These are phyloP conservation scores for Backusella westeae DNA, from an alignment of 192 early-diverging fungal species.

Conservation along the genomic window DNA sequence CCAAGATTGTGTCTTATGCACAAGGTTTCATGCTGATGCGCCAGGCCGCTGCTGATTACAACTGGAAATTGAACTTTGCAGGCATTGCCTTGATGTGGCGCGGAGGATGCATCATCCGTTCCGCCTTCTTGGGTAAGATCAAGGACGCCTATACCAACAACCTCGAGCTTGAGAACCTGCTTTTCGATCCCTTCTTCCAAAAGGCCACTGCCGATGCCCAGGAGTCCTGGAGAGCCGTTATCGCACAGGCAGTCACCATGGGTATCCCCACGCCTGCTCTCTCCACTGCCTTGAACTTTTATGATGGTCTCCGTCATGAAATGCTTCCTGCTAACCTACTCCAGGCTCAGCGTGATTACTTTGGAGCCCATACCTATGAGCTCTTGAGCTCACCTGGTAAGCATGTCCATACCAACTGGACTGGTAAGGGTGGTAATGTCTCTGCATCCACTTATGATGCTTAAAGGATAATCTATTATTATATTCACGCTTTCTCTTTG, in stretches of 20 bases:
- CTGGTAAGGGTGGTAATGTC: constrained; percentile 82
- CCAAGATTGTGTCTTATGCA: constrained; percentile 98
- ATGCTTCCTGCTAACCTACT: constrained; percentile 93
- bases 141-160: constrained; percentile 90
- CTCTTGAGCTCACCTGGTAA: constrained; percentile 67
- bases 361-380: constrained; percentile 98
- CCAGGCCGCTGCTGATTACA: constrained; percentile 86
- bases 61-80: constrained; percentile 96
- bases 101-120: constrained; percentile 98
- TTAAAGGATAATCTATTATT: constrained; percentile 23
- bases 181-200: constrained; percentile 97
- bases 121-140: constrained; percentile 96
- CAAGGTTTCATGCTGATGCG: constrained; percentile 99
- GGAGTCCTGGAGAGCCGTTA: constrained; percentile 85
- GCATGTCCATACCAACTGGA: constrained; percentile 92
- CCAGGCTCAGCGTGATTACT: constrained; percentile 98
- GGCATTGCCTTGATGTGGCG: constrained; percentile 99
- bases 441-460: constrained; percentile 58
- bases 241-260: constrained; percentile 72
- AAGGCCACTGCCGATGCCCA: constrained; percentile 82
- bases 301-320: constrained; percentile 93
- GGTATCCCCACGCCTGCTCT: constrained; percentile 91
- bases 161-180: constrained; percentile 83
- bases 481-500: neutral
- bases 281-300: constrained; percentile 92